A percentile compares a stretch with the other conserved stretches of the same genome.
phyloP scores from a whole-genome alignment of 345 rosid species.

The Pistacia integerrima region DNA sequence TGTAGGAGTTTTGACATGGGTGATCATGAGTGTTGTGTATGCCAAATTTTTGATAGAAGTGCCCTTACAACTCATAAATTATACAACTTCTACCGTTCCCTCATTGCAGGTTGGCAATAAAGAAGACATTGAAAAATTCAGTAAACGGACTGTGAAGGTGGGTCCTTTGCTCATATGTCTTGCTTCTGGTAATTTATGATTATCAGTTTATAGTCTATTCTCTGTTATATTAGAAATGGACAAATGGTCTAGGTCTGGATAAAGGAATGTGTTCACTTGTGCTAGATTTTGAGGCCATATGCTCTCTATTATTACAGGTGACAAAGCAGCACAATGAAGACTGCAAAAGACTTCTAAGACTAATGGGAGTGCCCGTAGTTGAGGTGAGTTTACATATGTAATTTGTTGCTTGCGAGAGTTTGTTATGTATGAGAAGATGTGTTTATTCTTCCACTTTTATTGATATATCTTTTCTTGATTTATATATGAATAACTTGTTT shows the following conservation, averaged over 20 bases:
- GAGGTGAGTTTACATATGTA: constrained; percentile 49
- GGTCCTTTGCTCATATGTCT: constrained; percentile 6
- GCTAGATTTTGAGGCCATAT: constrained; percentile 5
- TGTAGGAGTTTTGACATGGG: background rate
- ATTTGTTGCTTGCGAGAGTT: background rate
- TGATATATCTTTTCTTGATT: background rate
- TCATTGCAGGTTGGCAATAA: constrained; percentile 63
- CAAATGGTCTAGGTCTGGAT: background rate
- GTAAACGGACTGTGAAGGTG: constrained; percentile 93
- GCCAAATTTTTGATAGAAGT: background rate
- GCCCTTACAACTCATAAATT: background rate
- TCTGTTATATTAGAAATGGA: background rate
- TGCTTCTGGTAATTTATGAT: constrained; percentile 6
- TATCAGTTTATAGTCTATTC: background rate
- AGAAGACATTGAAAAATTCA: constrained; percentile 93
- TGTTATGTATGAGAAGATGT: background rate
- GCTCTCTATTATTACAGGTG: constrained; percentile 50
- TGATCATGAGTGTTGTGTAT: background rate
- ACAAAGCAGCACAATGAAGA: constrained; percentile 90
- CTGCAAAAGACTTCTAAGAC: constrained; percentile 79
- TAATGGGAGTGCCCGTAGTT: constrained; percentile 93
- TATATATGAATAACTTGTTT: background rate
- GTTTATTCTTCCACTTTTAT: constrained; percentile 2
- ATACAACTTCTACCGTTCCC: constrained; percentile 5
- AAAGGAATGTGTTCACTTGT: background rate